Evolutionary conservation across 805 yeast genomes (phyloP), one percentile per base, ranked within the genome.

Genomic region (Candida glaebosa): DNA sequence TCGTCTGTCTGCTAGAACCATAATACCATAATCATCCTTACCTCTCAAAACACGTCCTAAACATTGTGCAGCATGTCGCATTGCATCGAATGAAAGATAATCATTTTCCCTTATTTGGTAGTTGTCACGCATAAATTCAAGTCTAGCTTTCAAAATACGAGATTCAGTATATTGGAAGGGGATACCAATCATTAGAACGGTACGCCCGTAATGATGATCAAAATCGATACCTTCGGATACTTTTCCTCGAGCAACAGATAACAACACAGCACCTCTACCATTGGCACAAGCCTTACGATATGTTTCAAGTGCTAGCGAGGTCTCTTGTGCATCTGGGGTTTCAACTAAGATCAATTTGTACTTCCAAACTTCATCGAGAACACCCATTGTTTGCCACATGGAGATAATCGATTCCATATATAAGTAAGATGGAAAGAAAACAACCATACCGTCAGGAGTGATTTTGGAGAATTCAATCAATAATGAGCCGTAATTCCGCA

Each of bases 51-150:
- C 99, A 58, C 99, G 81, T 8, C 99, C 99, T 56, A 93, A 67
- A 65, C 99, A 93, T 63, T 93, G 99, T 0, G 99, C 98, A 3
- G 98, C 99, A 67, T 93, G 99, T 58, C 99, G 80, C 99, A 93
- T 93, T 10, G 99, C 99, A 65, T 93, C 99, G 73, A 93, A 93
- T 8, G 98, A 90, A 30, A 93, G 61, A 58, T 93, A 93, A 56
- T 93, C 99, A 57, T 87, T 89, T 56, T 93, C 99, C 48, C 88
- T 76, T 42, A 93, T 91, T 54, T 89, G 95, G 60, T 79, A 91
- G 54, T 89, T 90, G 58, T 93, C 98, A 50, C 98, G 73, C 60
- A 93, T 64, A 55, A 93, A 93, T 63, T 93, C 99, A 34, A 93
- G 69, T 39, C 99, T 76, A 0, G 99, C 99, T 53, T 93, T 93